phyloP scores from a whole-genome alignment of 805 yeast species.

The Candida michaelii region DNA sequence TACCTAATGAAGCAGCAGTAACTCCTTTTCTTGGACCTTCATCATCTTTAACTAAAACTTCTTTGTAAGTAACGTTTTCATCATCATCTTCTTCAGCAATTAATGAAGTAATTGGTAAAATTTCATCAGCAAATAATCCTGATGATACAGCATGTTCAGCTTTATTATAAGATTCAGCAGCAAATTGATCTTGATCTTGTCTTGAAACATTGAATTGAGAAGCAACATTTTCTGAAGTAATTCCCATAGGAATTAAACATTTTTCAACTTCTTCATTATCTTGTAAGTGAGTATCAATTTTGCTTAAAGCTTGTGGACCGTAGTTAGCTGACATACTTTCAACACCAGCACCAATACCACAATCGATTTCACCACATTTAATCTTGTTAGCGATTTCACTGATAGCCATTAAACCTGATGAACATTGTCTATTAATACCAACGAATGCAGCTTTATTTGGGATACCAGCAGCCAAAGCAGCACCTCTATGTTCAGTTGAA shows the following conservation, averaged over 20 bases:
- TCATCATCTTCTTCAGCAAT: constrained; percentile 57
- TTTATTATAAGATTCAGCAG: constrained; percentile 81
- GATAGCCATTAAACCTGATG: constrained; percentile 89
- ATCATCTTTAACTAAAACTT: constrained; percentile 57
- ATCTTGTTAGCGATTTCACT: constrained; percentile 90
- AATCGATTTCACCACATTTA: constrained; percentile 79
- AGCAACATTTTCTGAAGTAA: constrained; percentile 91
- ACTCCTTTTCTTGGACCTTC: constrained; percentile 92
- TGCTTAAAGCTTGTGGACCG: constrained; percentile 74
- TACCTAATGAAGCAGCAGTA: constrained; percentile 70
- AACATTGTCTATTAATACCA: constrained; percentile 91
- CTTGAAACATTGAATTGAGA: constrained; percentile 63
- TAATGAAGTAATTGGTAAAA: constrained; percentile 73
- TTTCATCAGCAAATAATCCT: constrained; percentile 86
- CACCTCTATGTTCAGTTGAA: constrained; percentile 92
- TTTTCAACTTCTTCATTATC: constrained; percentile 45
- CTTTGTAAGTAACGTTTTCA: constrained; percentile 47
- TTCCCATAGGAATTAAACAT: constrained; percentile 95
- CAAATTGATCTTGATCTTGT: constrained; percentile 79
- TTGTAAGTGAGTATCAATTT: constrained; percentile 33
- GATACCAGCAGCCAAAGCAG: constrained; percentile 85
- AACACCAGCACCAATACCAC: constrained; percentile 91
- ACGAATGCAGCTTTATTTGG: constrained; percentile 77
- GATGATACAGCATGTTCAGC: constrained; percentile 71
- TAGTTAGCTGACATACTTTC: constrained; percentile 92